These are phyloP conservation scores for Nephelium lappaceum DNA, from an alignment of 345 rosid species.

Conservation along the genomic window DNA sequence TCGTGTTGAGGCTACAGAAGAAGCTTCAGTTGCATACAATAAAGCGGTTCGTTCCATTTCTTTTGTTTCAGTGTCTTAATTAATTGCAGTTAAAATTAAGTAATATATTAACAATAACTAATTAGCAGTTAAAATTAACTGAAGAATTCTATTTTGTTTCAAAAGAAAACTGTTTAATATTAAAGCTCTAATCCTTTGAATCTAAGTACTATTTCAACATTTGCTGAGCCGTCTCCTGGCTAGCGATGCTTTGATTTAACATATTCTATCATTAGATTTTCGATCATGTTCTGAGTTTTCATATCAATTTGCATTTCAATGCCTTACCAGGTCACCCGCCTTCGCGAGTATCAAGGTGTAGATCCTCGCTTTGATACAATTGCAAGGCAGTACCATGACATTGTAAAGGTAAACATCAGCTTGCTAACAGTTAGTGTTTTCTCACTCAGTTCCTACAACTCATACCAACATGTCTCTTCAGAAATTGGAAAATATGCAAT, in stretches of 20 bases:
- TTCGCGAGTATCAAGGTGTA: slow-evolving; percentile 93
- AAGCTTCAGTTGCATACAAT: slow-evolving; percentile 90
- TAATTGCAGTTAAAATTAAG: not conserved
- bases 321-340: slow-evolving; percentile 77
- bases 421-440: not conserved
- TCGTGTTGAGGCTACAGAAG: slow-evolving; percentile 92
- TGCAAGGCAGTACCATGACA: slow-evolving; percentile 94
- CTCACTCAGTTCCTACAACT: slow-evolving; percentile 1
- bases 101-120: too few species aligned
- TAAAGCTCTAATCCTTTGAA: not conserved
- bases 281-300: not conserved
- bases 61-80: not conserved
- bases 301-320: slow-evolving; percentile 13
- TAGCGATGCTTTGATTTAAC: not conserved
- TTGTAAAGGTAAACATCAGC: slow-evolving; percentile 63
- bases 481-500: slow-evolving; percentile 94
- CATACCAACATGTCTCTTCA: slow-evolving; percentile 36
- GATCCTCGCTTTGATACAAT: slow-evolving; percentile 93
- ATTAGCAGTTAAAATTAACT: too few species aligned
- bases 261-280: not conserved
- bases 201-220: not conserved
- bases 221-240: not conserved
- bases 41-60: slow-evolving; percentile 76
- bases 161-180: not conserved
- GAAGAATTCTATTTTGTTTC: too few species aligned